phyloP scores from a whole-genome alignment of 2,329 filamentous ascomycete species.

The Cryphonectria parasitica region DNA sequence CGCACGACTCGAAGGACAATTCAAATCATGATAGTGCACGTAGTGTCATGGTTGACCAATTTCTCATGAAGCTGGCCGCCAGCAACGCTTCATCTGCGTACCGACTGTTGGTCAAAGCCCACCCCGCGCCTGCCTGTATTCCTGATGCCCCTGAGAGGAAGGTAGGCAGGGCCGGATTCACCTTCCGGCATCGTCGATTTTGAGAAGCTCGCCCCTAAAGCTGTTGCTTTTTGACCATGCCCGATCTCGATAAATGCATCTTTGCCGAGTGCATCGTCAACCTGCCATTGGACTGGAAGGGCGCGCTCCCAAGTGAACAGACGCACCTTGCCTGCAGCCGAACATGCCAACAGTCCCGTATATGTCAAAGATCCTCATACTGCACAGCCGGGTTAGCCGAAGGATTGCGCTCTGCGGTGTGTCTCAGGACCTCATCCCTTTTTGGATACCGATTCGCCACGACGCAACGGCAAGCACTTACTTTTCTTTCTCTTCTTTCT shows the following conservation, averaged over 20 bases:
- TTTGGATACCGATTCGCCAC: not conserved
- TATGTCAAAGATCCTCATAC: not conserved
- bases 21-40: constrained; percentile 6
- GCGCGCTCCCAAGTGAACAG: not conserved
- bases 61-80: not conserved
- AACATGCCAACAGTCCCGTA: not conserved
- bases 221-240: not conserved
- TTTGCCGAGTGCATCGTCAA: not conserved
- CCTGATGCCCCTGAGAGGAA: constrained; percentile 6
- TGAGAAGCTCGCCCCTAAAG: not conserved
- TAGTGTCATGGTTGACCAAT: not conserved
- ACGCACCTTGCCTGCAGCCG: not conserved
- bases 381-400: constrained; percentile 4
- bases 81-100: constrained; percentile 7
- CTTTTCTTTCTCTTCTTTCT: not conserved
- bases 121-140: not conserved
- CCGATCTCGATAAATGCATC: not conserved
- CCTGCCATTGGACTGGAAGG: not conserved
- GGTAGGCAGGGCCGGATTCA: constrained; percentile 2
- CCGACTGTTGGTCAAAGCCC: not conserved
- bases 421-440: not conserved
- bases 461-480: not conserved
- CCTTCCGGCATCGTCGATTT: constrained; percentile 5
- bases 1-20: constrained; percentile 22
- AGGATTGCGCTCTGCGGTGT: not conserved